A percentile compares a stretch with the other conserved stretches of the same genome.
phyloP scores from a whole-genome alignment of 106 monocot genomes.

The Acorus gramineus region DNA sequence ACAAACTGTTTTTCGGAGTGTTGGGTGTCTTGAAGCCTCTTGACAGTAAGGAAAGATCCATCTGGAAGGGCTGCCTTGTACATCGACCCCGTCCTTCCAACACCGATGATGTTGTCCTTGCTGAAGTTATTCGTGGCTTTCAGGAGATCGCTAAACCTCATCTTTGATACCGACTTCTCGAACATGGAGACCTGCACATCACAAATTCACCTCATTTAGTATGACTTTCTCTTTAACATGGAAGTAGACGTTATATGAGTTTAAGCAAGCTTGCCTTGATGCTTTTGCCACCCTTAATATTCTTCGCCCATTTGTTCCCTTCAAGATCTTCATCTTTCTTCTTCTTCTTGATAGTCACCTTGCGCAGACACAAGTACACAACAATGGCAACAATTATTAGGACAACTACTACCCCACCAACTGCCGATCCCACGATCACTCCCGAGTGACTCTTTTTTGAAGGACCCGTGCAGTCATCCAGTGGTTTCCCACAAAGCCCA shows the following conservation, averaged over 20 bases:
- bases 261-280: constrained; percentile 10
- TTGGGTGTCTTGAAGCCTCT: constrained; percentile 64
- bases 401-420: constrained; percentile 38
- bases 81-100: constrained; percentile 59
- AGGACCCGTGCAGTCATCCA: constrained; percentile 19
- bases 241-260: too few species aligned
- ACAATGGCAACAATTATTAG: constrained; percentile 33
- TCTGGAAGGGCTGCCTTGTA: constrained; percentile 70
- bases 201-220: background rate
- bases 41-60: constrained; percentile 56
- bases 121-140: constrained; percentile 66
- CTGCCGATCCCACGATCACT: constrained; percentile 47
- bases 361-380: constrained; percentile 44
- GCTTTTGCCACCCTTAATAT: constrained; percentile 9
- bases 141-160: constrained; percentile 75
- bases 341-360: constrained; percentile 18
- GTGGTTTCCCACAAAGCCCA: constrained; percentile 60
- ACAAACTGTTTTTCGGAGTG: constrained; percentile 49
- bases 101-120: constrained; percentile 56
- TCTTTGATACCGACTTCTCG: constrained; percentile 71
- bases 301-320: constrained; percentile 25
- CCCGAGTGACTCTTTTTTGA: constrained; percentile 25
- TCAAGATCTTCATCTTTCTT: background rate
- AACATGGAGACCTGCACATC: constrained; percentile 66
- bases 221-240: too few species aligned